These are phyloP conservation scores for Yarrowia deformans DNA, from an alignment of 805 yeast genomes.

Conservation along the genomic window DNA sequence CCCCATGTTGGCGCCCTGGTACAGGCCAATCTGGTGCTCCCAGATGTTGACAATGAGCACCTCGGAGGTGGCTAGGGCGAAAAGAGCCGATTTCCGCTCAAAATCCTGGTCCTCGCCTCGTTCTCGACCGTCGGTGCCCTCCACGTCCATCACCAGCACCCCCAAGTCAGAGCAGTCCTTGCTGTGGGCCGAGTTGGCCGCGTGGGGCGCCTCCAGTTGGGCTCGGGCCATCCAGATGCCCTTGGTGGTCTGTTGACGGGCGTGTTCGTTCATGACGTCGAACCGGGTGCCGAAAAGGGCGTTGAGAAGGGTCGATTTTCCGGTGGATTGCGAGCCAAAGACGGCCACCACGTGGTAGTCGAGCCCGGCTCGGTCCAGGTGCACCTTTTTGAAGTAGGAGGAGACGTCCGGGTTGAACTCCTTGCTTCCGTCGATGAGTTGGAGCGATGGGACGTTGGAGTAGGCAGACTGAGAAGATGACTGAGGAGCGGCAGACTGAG, in stretches of 20 bases:
- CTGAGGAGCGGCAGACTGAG: neutral
- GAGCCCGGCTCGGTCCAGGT: slow-evolving; percentile 60
- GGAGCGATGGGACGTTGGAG: slow-evolving; percentile 54
- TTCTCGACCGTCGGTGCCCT: slow-evolving; percentile 98
- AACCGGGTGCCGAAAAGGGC: slow-evolving; percentile 83
- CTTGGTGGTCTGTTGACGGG: slow-evolving; percentile 88
- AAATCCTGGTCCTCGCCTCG: slow-evolving; percentile 98
- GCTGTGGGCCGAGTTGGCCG: neutral
- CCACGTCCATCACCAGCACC: slow-evolving; percentile 92
- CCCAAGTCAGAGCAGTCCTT: slow-evolving; percentile 46
- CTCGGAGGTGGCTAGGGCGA: slow-evolving; percentile 92
- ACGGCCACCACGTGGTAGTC: slow-evolving; percentile 92
- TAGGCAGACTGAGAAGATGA: neutral
- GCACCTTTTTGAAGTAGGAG: slow-evolving; percentile 51
- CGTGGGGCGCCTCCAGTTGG: slow-evolving; percentile 13
- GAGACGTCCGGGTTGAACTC: slow-evolving; percentile 55
- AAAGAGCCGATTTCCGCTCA: slow-evolving; percentile 93
- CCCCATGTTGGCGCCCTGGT: slow-evolving; percentile 98
- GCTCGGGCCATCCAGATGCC: slow-evolving; percentile 81
- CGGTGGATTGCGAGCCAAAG: slow-evolving; percentile 96
- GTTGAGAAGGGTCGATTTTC: slow-evolving; percentile 91
- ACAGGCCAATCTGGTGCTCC: slow-evolving; percentile 96
- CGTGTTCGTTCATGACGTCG: slow-evolving; percentile 89
- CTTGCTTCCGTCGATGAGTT: slow-evolving; percentile 69
- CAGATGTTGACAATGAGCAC: slow-evolving; percentile 90